phyloP scores from a whole-genome alignment of 1,139 yeast species.

The Pichia kudriavzevii region DNA sequence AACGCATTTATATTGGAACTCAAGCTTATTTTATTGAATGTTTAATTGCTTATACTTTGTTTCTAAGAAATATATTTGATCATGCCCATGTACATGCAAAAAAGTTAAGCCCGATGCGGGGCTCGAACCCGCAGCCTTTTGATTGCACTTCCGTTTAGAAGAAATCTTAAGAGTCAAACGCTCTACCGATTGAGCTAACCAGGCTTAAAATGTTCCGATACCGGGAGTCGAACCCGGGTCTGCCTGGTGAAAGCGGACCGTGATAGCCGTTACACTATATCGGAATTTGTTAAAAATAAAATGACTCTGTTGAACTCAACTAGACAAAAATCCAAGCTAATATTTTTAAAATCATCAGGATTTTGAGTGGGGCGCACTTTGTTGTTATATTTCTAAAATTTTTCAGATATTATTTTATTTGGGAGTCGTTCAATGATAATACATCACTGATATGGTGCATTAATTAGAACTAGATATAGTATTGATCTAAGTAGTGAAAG shows the following conservation, averaged over 20 bases:
- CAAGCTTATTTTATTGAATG: background rate
- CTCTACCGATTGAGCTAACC: constrained; percentile 33
- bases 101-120: constrained; percentile 32
- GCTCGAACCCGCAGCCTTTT: constrained; percentile 36
- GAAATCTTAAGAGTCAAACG: constrained; percentile 30
- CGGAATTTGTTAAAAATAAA: constrained; percentile 33
- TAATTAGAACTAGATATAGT: too few species aligned
- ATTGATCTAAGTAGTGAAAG: too few species aligned
- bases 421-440: too few species aligned
- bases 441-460: too few species aligned
- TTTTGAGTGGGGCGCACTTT: too few species aligned
- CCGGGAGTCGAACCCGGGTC: constrained; percentile 75
- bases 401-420: too few species aligned
- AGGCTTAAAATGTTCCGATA: constrained; percentile 40
- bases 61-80: too few species aligned
- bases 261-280: constrained; percentile 69
- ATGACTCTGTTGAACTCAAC: background rate
- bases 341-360: too few species aligned
- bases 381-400: too few species aligned
- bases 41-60: background rate
- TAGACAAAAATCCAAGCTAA: too few species aligned
- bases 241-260: constrained; percentile 73
- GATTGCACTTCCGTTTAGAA: constrained; percentile 17
- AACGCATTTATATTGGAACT: background rate
- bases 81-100: constrained; percentile 13